A percentile compares a stretch with the other conserved stretches of the same genome.
Conservation (phyloP, 345 rosid species). For the Brassica carinata region DNA sequence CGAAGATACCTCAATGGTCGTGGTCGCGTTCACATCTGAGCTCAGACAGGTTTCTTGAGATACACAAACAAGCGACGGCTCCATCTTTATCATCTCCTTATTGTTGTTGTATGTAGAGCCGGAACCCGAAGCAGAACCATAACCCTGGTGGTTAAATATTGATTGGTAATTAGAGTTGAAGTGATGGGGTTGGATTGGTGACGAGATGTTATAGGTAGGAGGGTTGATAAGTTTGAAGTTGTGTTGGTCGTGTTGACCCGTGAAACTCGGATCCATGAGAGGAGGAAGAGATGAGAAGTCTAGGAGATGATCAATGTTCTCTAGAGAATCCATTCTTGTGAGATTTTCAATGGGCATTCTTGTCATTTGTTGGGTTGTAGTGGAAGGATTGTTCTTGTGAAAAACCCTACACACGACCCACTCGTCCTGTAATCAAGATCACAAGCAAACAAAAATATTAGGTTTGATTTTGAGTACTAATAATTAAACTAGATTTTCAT, state of each 20-base stretch:
- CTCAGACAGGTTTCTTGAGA: constrained; percentile 44
- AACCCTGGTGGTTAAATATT: constrained; percentile 31
- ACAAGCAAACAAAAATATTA: constrained; percentile 15
- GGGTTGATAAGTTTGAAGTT: constrained; percentile 36
- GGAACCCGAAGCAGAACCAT: constrained; percentile 25
- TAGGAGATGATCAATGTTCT: constrained; percentile 41
- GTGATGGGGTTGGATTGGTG: constrained; percentile 26
- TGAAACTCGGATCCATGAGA: constrained; percentile 38
- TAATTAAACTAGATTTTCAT: not conserved
- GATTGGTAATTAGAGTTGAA: constrained; percentile 28
- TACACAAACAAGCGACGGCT: constrained; percentile 36
- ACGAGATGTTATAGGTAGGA: constrained; percentile 26
- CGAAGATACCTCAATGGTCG: constrained; percentile 35
- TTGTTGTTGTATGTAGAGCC: constrained; percentile 25
- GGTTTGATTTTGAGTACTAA: not conserved
- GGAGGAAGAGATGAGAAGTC: constrained; percentile 45
- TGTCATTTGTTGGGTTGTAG: constrained; percentile 36
- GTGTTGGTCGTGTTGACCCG: constrained; percentile 6
- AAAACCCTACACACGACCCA: constrained; percentile 98
- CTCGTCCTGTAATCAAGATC: constrained; percentile 68
- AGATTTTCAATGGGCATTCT: constrained; percentile 35
- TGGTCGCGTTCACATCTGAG: constrained; percentile 39
- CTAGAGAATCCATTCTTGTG: constrained; percentile 38
- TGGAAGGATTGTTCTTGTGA: constrained; percentile 60
- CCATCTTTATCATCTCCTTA: constrained; percentile 41